phyloP scores from a whole-genome alignment of 768 basidiomycete genomes.

The Boletus rubroflammeus region DNA sequence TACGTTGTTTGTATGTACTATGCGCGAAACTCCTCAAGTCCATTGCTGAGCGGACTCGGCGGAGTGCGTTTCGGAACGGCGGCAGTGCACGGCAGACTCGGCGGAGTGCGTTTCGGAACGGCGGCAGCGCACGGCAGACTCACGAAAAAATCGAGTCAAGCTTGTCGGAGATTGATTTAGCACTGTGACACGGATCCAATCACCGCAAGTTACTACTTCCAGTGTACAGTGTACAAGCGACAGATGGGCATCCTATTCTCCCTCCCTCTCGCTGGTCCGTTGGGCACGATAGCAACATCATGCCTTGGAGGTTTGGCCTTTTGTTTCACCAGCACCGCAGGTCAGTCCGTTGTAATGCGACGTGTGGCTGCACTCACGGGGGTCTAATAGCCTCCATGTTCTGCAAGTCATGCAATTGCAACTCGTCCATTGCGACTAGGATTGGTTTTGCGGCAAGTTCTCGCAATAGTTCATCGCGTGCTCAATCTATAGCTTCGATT shows the following conservation, averaged over 20 bases:
- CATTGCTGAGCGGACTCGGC: too few relatives aligned
- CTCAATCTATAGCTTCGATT: neutral
- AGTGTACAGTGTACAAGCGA: neutral
- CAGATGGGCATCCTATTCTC: conserved; percentile 76
- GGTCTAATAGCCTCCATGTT: conserved; percentile 76
- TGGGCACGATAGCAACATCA: conserved; percentile 75
- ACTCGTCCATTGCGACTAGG: conserved; percentile 95
- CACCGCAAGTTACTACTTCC: neutral
- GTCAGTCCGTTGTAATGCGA: conserved; percentile 37
- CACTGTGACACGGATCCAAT: too few relatives aligned
- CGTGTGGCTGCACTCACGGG: conserved; percentile 2
- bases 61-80: too few relatives aligned
- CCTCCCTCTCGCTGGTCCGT: conserved; percentile 62
- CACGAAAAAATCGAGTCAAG: too few relatives aligned
- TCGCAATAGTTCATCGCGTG: neutral
- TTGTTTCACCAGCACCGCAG: conserved; percentile 83
- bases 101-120: too few relatives aligned
- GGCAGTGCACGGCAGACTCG: too few relatives aligned
- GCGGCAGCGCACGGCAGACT: too few relatives aligned
- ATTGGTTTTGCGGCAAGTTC: conserved; percentile 84
- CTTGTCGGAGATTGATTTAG: too few relatives aligned
- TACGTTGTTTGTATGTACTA: neutral
- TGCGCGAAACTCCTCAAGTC: too few relatives aligned
- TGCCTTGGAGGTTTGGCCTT: conserved; percentile 81
- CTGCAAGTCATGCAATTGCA: conserved; percentile 98